Conservation (phyloP, 2,329 filamentous ascomycete species). For the Colletotrichum sp. region DNA sequence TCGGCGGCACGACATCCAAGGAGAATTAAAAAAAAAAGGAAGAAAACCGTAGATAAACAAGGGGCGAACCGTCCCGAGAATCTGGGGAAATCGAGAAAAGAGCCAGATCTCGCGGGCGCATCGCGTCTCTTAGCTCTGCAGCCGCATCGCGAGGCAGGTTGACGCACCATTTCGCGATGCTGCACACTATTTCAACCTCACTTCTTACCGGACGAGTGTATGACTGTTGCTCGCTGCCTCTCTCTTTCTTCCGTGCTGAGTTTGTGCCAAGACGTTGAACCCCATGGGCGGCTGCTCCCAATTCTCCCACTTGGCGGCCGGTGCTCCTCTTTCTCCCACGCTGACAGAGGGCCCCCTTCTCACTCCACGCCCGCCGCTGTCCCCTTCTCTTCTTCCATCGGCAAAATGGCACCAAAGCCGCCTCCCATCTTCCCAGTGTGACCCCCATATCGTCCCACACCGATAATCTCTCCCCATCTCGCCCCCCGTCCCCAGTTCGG, state of each 20-base stretch:
- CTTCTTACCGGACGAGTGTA: neutral
- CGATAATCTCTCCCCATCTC: neutral
- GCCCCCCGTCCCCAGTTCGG: neutral
- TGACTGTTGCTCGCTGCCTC: neutral
- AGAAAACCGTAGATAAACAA: neutral
- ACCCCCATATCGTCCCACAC: neutral
- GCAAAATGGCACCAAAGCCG: neutral
- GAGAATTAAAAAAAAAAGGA: neutral
- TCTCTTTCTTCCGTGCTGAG: neutral
- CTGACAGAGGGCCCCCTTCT: neutral
- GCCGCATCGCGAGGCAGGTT: neutral
- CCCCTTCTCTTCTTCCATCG: neutral
- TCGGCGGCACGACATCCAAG: neutral
- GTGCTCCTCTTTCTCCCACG: neutral
- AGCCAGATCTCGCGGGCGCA: neutral
- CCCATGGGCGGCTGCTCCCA: neutral
- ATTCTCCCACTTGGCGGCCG: conserved; percentile 1
- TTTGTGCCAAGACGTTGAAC: neutral
- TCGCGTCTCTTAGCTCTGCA: neutral
- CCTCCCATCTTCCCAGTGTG: neutral
- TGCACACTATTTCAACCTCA: neutral
- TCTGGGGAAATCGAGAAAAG: neutral
- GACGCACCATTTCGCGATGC: neutral
- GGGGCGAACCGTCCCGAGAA: conserved; percentile 1
- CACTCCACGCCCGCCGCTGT: neutral